Base-by-base conservation (phyloP, 1,284 basidiomycete species). In the Ustilago cynodontis region DNA sequence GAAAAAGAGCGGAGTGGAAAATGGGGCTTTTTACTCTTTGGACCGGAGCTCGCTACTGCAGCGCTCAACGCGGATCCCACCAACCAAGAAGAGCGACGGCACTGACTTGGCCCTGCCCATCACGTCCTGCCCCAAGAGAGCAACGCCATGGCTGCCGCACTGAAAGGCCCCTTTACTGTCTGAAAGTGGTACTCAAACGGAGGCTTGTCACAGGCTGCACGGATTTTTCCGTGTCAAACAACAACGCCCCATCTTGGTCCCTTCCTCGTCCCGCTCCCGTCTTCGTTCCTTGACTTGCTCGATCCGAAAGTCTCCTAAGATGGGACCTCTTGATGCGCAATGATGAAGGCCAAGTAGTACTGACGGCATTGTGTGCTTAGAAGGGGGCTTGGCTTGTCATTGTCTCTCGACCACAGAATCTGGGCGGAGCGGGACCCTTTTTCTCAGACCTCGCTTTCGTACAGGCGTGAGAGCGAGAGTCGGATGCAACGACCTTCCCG, bases 291-390 rank as follows among this genome's bases (percentile, higher is more conserved):
- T 49, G 47, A 49, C 26, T 26, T 49, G 26, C 24, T 49, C 24
- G 28, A 49, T 49, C 22, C 47, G 22, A 49, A 26, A 22, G 24
- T 49, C 24, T 18, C 47, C 20, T 3, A 1, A 7, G 22, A 4
- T 28, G 24, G 14, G 11, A 28, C 11, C 13, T 16, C 26, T 26
- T 14, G 26, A 24, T 49, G 7, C 47, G 20, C 47, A n/a, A 49
- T 49, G 47, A 49, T 28, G 47, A 26, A 49, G 18, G 50, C 50
- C 50, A 52, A 52, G 50, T 52, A 16, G 50, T 33, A 33, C 31
- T 52, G 50, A 33, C 29, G 50, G 33, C 50, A 33, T 33, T 4
- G 22, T 49, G 8, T 24, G 47, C 47, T 49, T 26, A n/a, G 47
- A 11, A 52, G 50, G 18, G 16, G 50, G 31, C 50, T 49, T 49